Evolutionary conservation across 1,139 yeast species (phyloP), one percentile per base, ranked within the genome.

Genomic region (Suhomyces atakaporum): DNA sequence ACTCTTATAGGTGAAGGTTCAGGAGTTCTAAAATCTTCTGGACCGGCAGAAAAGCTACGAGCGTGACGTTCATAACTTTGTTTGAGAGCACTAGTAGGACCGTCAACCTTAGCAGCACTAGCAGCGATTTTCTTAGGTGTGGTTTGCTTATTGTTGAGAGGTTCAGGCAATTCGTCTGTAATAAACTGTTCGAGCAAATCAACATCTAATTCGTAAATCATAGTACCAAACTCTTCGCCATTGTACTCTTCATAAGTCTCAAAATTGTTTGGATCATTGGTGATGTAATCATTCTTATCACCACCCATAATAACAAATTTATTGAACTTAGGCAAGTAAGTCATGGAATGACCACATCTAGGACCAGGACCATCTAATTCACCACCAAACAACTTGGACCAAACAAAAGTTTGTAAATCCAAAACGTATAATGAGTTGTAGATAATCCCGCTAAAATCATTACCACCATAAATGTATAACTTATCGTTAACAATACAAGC

Each of bases 311-410:
- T 79, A 18, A 90, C 58, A 35, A 92, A 60, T 59, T 83, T 86
- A 54, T 86, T 79, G 43, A 75, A 77, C 33, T 69, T 77, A 35
- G 85, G 66, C 40, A 75, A 71, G 40, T 83, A 78, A 2, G 97
- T 82, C 69, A 92, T 70, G 7, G 96, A 80, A 60, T 92, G 98
- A n/a, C 98, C 98, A 45, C 95, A 86, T 50, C 97, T 78, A 13
- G 95, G 81, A 29, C 90, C 84, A 3, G 97, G 97, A 8, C 75
- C 72, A 40, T 60, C 53, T 19, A 49, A 51, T 16, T 62, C 63
- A 22, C 71, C 67, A 7, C 67, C 56, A 42, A 71, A 74, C 51
- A 86, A 75, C 43, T 80, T 79, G 48, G 77, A 78, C 96, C 96
- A 88, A 31, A 79, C 79, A 33, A 77, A 70, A 11, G 86, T 76